A percentile compares a stretch with the other conserved stretches of the same genome.
Evolutionary conservation across 2,329 filamentous ascomycete genomes (phyloP).

Genomic region (Hypoxylon sp.): DNA sequence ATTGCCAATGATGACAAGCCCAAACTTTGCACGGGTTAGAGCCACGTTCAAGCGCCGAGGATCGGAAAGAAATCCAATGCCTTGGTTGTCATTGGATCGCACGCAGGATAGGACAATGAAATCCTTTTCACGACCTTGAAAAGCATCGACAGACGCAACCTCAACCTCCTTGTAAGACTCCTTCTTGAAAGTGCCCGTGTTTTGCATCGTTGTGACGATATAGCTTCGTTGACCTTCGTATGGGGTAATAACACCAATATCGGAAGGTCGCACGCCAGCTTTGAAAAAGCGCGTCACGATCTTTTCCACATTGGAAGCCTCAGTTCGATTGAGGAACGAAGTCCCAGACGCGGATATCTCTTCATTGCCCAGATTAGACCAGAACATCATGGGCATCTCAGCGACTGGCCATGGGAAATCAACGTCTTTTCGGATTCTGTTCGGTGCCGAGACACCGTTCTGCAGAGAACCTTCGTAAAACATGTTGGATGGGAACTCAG

Average conservation of each 20-base stretch:
- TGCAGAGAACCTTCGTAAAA: constrained; percentile 98
- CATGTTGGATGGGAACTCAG: constrained; percentile 99
- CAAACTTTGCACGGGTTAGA: constrained; percentile 96
- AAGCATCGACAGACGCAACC: constrained; percentile 97
- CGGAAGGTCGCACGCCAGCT: constrained; percentile 91
- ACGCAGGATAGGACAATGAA: constrained; percentile 99
- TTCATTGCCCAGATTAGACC: constrained; percentile 97
- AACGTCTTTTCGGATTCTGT: constrained; percentile 90
- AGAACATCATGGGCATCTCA: constrained; percentile 99
- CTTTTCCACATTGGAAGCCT: constrained; percentile 98
- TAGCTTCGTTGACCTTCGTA: constrained; percentile 99
- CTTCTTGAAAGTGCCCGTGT: constrained; percentile 96
- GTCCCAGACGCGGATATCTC: constrained; percentile 98
- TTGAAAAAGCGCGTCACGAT: constrained; percentile 99
- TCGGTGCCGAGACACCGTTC: constrained; percentile 92
- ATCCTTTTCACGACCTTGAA: constrained; percentile 98
- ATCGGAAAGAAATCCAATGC: constrained; percentile 98
- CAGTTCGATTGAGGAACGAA: constrained; percentile 97
- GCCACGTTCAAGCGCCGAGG: constrained; percentile 97
- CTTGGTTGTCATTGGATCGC: constrained; percentile 98
- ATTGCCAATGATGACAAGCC: constrained; percentile 95
- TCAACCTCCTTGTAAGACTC: constrained; percentile 99
- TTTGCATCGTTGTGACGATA: constrained; percentile 99
- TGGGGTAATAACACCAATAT: constrained; percentile 98
- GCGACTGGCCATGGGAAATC: constrained; percentile 98